phyloP scores from a whole-genome alignment of 2,329 filamentous ascomycete species.

The Chaetomium olivaceum region DNA sequence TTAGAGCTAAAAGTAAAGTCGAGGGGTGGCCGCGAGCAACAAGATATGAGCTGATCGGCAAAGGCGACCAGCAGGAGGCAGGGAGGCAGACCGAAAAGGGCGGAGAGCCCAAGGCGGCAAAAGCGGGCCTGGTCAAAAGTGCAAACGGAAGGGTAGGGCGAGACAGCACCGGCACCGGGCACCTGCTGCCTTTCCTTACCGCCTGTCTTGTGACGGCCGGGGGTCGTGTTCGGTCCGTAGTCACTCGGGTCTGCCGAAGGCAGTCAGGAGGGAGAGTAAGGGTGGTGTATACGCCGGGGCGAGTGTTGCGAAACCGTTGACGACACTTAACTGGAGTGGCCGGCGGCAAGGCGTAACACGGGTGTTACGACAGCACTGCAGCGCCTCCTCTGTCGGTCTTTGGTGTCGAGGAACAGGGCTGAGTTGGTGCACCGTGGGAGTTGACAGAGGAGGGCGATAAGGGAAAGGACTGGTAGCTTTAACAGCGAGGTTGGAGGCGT shows the following conservation, averaged over 20 bases:
- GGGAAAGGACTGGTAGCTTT: too few relatives aligned
- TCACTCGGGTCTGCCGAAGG: not conserved
- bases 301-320: conserved; percentile 12
- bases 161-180: conserved; percentile 12
- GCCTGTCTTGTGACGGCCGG: conserved; percentile 8
- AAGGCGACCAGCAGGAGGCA: not conserved
- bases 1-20: not conserved
- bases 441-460: not conserved
- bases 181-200: conserved; percentile 14
- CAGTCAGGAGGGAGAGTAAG: not conserved
- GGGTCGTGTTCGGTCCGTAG: not conserved
- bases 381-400: conserved; percentile 2
- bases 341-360: conserved; percentile 20
- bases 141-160: conserved; percentile 19
- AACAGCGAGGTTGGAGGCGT: not conserved
- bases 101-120: not conserved
- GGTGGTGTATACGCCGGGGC: conserved; percentile 9
- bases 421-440: conserved; percentile 8
- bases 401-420: conserved; percentile 13
- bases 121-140: conserved; percentile 15
- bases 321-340: conserved; percentile 10
- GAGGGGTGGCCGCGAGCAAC: not conserved
- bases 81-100: not conserved
- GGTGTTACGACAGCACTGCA: conserved; percentile 14
- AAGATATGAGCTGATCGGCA: not conserved